These are phyloP conservation scores for Thielaviopsis musarum DNA, from an alignment of 2,329 filamentous ascomycete species.

Conservation along the genomic window DNA sequence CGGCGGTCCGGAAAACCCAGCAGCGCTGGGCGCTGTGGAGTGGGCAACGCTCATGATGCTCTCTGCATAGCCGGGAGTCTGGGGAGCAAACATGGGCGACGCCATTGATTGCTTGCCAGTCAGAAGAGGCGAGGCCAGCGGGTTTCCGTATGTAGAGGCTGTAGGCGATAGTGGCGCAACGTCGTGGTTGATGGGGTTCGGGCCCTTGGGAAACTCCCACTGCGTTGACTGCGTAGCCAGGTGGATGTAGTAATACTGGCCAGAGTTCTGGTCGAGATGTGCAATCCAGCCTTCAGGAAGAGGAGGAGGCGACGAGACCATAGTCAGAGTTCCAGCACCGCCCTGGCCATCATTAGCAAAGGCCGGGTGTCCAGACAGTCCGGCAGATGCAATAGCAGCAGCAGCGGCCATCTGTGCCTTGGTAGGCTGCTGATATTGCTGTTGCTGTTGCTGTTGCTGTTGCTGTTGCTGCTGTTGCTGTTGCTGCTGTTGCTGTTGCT, in stretches of 20 bases:
- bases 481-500: background rate
- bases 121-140: constrained; percentile 51
- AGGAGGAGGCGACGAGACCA: constrained; percentile 67
- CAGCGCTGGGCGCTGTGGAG: constrained; percentile 54
- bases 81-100: constrained; percentile 69
- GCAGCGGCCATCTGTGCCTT: constrained; percentile 17
- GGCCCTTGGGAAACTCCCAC: constrained; percentile 97
- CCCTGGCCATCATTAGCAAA: constrained; percentile 57
- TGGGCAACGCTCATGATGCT: constrained; percentile 70
- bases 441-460: background rate
- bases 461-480: constrained; percentile 1
- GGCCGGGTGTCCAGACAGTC: constrained; percentile 61
- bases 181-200: constrained; percentile 74
- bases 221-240: constrained; percentile 88
- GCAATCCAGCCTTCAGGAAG: constrained; percentile 97
- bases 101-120: constrained; percentile 36
- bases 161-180: constrained; percentile 69
- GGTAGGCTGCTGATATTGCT: constrained; percentile 5
- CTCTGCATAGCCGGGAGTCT: constrained; percentile 70
- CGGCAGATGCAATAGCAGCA: constrained; percentile 28
- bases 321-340: constrained; percentile 6
- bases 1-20: constrained; percentile 80
- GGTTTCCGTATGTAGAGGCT: constrained; percentile 59
- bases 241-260: constrained; percentile 98
- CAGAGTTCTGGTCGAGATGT: constrained; percentile 85